Conservation (phyloP, 2,329 filamentous ascomycete species). For the Sclerotinia nivalis region DNA sequence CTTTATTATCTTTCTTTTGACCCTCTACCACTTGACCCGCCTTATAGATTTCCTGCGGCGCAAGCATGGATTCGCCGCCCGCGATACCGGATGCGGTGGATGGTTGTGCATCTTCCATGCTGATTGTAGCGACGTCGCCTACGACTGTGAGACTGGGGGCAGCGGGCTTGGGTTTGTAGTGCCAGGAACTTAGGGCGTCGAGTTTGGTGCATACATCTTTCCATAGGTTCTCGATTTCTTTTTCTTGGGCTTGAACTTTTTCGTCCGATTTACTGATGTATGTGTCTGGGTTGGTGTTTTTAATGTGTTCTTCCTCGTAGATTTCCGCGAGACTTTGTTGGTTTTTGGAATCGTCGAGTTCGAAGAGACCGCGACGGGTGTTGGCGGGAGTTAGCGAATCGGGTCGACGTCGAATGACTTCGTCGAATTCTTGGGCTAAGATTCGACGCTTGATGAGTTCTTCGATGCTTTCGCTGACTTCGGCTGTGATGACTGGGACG, state of each 20-base stretch:
- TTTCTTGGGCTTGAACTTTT: conserved; percentile 78
- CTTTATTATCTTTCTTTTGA: conserved; percentile 57
- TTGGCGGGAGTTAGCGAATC: conserved; percentile 64
- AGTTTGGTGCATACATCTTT: conserved; percentile 76
- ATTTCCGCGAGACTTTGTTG: conserved; percentile 85
- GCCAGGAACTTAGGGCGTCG: conserved; percentile 88
- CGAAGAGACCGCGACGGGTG: conserved; percentile 64
- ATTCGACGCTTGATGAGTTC: conserved; percentile 93
- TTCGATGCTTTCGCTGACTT: conserved; percentile 88
- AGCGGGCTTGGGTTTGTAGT: conserved; percentile 88
- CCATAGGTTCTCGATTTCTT: conserved; percentile 82
- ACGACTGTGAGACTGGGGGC: conserved; percentile 83
- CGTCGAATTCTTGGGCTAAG: conserved; percentile 86
- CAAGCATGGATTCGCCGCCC: conserved; percentile 71
- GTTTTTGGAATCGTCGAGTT: conserved; percentile 85
- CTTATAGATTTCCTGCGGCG: conserved; percentile 91
- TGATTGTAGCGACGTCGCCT: conserved; percentile 84
- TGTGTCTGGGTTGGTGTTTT: conserved; percentile 71
- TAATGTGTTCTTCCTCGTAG: conserved; percentile 90
- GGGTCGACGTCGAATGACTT: conserved; percentile 79
- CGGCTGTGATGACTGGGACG: conserved; percentile 88
- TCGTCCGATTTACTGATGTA: conserved; percentile 82
- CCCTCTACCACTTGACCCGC: conserved; percentile 68
- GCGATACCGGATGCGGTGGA: conserved; percentile 74
- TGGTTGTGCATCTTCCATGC: conserved; percentile 94